These are phyloP conservation scores for Comarum palustre DNA, from an alignment of 306 rosid genomes.

Conservation along the genomic window DNA sequence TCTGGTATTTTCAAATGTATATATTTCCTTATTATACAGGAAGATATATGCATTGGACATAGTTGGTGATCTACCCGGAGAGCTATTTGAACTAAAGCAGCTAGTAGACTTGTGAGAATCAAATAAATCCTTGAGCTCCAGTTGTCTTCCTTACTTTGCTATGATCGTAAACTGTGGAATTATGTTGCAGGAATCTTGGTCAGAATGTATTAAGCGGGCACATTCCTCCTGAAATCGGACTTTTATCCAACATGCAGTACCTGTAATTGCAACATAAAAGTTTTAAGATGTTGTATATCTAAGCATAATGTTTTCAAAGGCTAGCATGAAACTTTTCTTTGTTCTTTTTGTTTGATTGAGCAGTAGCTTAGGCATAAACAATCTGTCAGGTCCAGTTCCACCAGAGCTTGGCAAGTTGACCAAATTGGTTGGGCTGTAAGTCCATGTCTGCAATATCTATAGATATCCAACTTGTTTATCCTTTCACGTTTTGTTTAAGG, in stretches of 20 bases:
- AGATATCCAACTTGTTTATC: neutral
- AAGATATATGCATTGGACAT: slow-evolving; percentile 38
- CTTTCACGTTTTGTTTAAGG: neutral
- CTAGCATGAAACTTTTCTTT: neutral
- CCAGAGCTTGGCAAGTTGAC: slow-evolving; percentile 31
- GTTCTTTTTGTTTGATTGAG: slow-evolving; percentile 9
- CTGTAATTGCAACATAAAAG: slow-evolving; percentile 21
- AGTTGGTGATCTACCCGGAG: slow-evolving; percentile 33
- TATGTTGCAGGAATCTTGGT: slow-evolving; percentile 37
- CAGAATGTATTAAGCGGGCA: slow-evolving; percentile 36
- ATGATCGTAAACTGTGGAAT: neutral
- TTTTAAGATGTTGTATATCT: neutral
- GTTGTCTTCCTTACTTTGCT: slow-evolving; percentile 1
- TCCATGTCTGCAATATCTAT: neutral
- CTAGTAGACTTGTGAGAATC: slow-evolving; percentile 38
- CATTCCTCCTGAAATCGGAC: slow-evolving; percentile 34
- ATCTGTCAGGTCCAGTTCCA: slow-evolving; percentile 39
- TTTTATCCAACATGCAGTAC: slow-evolving; percentile 31
- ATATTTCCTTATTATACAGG: slow-evolving; percentile 19
- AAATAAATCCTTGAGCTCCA: neutral
- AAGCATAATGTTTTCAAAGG: neutral
- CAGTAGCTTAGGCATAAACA: slow-evolving; percentile 45
- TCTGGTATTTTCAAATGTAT: slow-evolving; percentile 1
- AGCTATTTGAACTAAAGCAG: slow-evolving; percentile 36
- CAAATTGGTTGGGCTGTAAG: slow-evolving; percentile 36